Base-by-base conservation (phyloP, 768 basidiomycete genomes). In the Naganishia onofrii region DNA sequence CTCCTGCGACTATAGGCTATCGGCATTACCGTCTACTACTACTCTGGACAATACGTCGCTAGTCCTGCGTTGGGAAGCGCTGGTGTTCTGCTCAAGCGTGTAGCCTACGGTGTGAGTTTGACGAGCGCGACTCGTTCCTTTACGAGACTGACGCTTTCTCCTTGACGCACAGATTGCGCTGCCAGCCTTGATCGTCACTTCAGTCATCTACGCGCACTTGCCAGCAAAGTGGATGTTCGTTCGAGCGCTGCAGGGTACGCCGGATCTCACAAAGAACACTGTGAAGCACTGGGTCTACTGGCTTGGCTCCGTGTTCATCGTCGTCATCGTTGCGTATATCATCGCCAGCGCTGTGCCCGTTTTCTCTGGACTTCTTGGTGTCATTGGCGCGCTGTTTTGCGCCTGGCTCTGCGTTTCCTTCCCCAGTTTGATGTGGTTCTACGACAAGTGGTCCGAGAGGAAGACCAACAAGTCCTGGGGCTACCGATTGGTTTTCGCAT, bases 51-150 rank as follows among this genome's bases (percentile, higher is more conserved):
- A 15, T 74, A 70, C 63, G 68, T 76, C 58, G 72, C 76, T 34
- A 68, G 68, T 26, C 75, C 75, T 2, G 75, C 76, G 9, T 46
- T 68, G 46, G 76, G 76, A 17, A 75, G 74, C 31, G 76, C 77
- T 31, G 75, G 77, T 51, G 63, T 58, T 19, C 55, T 76, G 52
- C 71, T 78, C 69, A 76, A 78, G 71, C 72, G 71, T 42, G 69
- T 78, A 55, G 69, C 72, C 21, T 78, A 78, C 70, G 77, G 74
- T 31, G 60, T 63, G 46, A 3, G 60, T 63, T 7, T 6, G 42
- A 21, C n/a, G 5, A 21, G 21, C 31, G n/a, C n/a, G 31, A 23
- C 4, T 55, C 3, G 5, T 26, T n/a, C 7, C 54, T 55, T 36
- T 12, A 12, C 12, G 4, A 55, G 3, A 34, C 56, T 57, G 32